A percentile compares a stretch with the other conserved stretches of the same genome.
Evolutionary conservation across 108 stramenopile genomes (phyloP).

Genomic region (Fragilaria crotonensis): DNA sequence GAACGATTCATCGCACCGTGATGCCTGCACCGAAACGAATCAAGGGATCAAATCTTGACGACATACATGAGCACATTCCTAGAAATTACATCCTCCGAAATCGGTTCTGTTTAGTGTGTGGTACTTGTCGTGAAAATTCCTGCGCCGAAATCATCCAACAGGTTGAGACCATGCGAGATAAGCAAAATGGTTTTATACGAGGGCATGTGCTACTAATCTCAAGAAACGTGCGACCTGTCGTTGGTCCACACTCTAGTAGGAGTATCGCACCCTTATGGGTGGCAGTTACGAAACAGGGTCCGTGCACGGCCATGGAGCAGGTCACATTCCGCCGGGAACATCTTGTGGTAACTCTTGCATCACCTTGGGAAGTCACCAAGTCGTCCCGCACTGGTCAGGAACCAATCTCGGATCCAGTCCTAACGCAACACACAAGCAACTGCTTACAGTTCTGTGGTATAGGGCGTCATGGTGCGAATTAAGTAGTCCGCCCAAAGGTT

Average conservation of each 20-base stretch:
- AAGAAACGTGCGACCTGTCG: constrained; percentile 5
- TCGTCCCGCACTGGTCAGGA: constrained; percentile 50
- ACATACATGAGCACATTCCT: constrained; percentile 27
- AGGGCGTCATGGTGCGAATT: constrained; percentile 36
- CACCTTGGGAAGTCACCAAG: constrained; percentile 21
- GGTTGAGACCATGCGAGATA: no score
- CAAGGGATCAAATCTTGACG: constrained; percentile 17
- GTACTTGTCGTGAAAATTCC: constrained; percentile 17
- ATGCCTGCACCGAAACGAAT: constrained; percentile 15
- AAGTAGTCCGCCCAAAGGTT: constrained; percentile 25
- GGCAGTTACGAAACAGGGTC: constrained; percentile 42
- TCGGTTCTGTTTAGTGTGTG: constrained; percentile 15
- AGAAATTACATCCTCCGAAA: constrained; percentile 13
- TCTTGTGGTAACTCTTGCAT: constrained; percentile 20
- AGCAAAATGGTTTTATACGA: no score
- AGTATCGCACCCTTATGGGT: constrained; percentile 68
- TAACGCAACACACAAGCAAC: constrained; percentile 41
- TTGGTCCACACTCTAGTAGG: constrained; percentile 72
- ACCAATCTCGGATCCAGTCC: constrained; percentile 69
- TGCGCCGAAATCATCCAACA: constrained; percentile 12
- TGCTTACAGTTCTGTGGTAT: constrained; percentile 55
- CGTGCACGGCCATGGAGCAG: constrained; percentile 57
- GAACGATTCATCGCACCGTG: background rate
- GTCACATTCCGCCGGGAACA: constrained; percentile 34
- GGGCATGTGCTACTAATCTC: background rate